These are phyloP conservation scores for Podaxis rugospora DNA, from an alignment of 768 basidiomycete genomes.

Conservation along the genomic window DNA sequence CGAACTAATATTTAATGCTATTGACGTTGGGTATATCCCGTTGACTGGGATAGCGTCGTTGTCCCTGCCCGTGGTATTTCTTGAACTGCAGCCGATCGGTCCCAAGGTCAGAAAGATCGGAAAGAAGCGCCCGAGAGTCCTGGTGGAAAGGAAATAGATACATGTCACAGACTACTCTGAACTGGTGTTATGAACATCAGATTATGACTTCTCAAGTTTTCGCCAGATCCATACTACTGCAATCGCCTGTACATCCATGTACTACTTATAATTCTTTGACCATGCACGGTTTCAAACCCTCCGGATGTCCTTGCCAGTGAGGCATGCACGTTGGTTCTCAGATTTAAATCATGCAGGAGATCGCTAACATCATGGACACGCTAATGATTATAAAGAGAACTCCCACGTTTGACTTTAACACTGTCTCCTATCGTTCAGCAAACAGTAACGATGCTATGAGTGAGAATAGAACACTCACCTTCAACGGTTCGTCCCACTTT, in stretches of 20 bases:
- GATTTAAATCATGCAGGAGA: neutral
- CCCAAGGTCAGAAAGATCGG: slow-evolving; percentile 37
- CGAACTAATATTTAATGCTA: slow-evolving; percentile 49
- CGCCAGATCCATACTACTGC: neutral
- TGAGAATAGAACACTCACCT: slow-evolving; percentile 17
- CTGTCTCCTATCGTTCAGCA: neutral
- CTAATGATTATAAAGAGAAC: neutral
- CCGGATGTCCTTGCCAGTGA: no score
- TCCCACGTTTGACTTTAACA: neutral
- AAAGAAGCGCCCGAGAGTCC: slow-evolving; percentile 13
- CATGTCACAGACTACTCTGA: neutral
- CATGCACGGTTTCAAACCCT: neutral
- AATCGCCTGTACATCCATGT: neutral
- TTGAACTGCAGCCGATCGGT: slow-evolving; percentile 44
- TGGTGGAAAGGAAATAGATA: neutral
- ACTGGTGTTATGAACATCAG: neutral
- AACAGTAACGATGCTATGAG: slow-evolving; percentile 11
- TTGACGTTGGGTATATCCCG: slow-evolving; percentile 60
- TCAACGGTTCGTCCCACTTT: slow-evolving; percentile 24
- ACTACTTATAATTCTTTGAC: neutral
- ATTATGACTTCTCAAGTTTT: neutral
- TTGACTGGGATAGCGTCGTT: slow-evolving; percentile 47
- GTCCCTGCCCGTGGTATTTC: slow-evolving; percentile 43
- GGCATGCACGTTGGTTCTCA: neutral
- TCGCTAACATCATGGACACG: neutral